Evolutionary conservation across 805 yeast species (phyloP), one percentile per base, ranked within the genome.

Genomic region (Cyberlindnera sargentensis): DNA sequence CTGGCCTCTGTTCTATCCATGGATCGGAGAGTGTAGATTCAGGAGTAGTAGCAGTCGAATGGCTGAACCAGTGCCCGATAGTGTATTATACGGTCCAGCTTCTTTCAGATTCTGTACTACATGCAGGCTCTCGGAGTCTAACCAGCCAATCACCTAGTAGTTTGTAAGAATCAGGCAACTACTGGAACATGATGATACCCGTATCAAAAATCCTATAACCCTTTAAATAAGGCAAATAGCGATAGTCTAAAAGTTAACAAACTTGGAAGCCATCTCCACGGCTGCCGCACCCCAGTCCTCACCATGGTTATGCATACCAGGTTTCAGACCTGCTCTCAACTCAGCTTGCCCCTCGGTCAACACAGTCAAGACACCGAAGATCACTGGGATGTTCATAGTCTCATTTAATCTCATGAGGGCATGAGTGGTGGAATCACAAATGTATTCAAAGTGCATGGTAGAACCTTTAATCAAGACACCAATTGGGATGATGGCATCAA

Each of bases 251-350:
- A 29, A 48, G 6, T 30, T 35, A n/a, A 30, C 31, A 32, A 40
- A 76, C 53, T 78, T 78, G 11, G 59, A 40, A 4, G 77, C 82
- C 98, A 93, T 91, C 70, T 91, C 99, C 27, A 93, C 96, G 11
- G 99, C 99, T 43, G 97, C 96, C 31, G 95, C 90, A 53, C 95
- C 99, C 99, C 99, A 91, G 64, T 93, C 99, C 59, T 77, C 87
- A 51, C 99, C 99, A 60, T 93, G 99, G 70, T 91, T 91, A 65
- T 93, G 98, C 80, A 81, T 76, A 8, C 62, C 68, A 53, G 80
- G 80, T 45, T 84, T 88, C 48, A 91, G 68, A 26, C 98, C 99
- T 9, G 98, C 95, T 66, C 99, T 82, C 23, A 81, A 80, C 53
- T 82, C 76, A 10, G 98, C 99, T 69, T 93, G 99, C 57, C 84